Conservation (phyloP, 2,329 filamentous ascomycete genomes). For the Epicoccum sorghinum region DNA sequence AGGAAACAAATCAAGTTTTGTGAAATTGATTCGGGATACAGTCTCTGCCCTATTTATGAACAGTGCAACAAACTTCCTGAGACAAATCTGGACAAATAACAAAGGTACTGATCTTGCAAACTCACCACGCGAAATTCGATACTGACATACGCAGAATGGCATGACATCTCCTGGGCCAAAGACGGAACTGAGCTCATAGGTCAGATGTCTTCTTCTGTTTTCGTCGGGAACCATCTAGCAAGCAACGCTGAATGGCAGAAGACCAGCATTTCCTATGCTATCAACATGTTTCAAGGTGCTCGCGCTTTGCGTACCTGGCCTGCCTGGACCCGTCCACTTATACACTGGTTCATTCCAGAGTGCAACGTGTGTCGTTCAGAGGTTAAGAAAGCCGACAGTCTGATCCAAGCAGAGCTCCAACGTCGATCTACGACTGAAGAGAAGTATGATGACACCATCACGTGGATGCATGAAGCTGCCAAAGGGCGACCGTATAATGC, state of each 20-base stretch:
- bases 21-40: no score
- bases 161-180: neutral
- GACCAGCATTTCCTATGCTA: neutral
- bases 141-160: neutral
- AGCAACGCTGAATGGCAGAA: neutral
- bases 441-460: neutral
- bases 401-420: neutral
- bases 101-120: no score
- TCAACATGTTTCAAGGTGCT: slow-evolving; percentile 1
- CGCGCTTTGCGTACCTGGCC: neutral
- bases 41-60: no score
- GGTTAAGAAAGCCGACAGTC: neutral
- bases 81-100: no score
- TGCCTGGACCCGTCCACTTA: neutral
- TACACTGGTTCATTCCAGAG: neutral
- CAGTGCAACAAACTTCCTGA: no score
- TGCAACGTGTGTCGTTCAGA: neutral
- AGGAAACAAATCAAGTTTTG: no score
- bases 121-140: no score
- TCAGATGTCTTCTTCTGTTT: neutral
- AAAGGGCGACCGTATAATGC: neutral
- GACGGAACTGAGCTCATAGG: neutral
- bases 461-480: neutral
- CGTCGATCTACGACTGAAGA: neutral
- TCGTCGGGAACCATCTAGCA: neutral